Evolutionary conservation across 1,139 yeast species (phyloP).

Genomic region (Yamadazyma triangularis): DNA sequence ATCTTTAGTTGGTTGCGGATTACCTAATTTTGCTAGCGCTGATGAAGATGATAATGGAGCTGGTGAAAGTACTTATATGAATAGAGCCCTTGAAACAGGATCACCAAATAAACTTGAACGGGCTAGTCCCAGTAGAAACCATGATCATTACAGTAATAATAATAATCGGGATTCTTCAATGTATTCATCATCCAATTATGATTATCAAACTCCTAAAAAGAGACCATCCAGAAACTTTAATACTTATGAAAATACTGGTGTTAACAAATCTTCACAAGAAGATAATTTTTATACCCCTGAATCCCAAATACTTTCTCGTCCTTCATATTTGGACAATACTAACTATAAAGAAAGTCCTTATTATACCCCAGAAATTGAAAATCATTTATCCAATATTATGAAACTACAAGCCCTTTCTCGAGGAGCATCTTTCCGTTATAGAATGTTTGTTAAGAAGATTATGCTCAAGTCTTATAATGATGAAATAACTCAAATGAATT

Average conservation of each 20-base stretch:
- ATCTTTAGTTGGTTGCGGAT: conserved; percentile 54
- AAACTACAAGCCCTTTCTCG: conserved; percentile 59
- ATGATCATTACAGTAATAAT: too few species aligned
- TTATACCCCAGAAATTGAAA: conserved; percentile 24
- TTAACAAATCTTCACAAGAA: conserved; percentile 1
- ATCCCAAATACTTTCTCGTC: conserved; percentile 5
- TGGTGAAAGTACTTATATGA: conserved; percentile 20
- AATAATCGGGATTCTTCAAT: neutral
- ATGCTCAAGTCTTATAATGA: conserved; percentile 53
- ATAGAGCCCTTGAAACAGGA: conserved; percentile 13
- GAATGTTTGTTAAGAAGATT: conserved; percentile 56
- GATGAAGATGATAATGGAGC: conserved; percentile 20
- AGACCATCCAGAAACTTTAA: neutral
- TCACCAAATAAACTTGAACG: conserved; percentile 8
- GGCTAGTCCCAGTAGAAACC: too few species aligned
- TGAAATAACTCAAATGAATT: conserved; percentile 33
- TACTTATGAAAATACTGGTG: neutral
- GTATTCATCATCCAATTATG: neutral
- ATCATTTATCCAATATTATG: conserved; percentile 23
- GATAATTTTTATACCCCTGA: conserved; percentile 9
- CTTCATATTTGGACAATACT: conserved; percentile 3
- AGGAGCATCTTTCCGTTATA: conserved; percentile 62
- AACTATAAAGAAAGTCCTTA: conserved; percentile 9
- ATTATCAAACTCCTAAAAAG: neutral
- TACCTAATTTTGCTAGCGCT: conserved; percentile 60